Base-by-base conservation (phyloP, 2,329 filamentous ascomycete species). In the Penicillium sclerotiorum region DNA sequence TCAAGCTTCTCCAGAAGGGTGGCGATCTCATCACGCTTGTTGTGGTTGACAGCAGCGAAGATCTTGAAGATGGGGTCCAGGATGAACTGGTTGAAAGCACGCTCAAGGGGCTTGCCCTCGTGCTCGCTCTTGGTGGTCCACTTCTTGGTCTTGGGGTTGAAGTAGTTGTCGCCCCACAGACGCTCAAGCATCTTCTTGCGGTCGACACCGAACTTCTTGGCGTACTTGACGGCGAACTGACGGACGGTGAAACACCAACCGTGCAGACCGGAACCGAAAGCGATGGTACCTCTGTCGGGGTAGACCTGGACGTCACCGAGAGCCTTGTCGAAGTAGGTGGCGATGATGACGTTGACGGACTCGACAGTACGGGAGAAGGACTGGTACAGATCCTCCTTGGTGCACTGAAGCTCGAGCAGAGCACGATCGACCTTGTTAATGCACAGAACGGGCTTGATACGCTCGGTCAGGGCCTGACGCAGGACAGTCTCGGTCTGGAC, bases 341-440 rank as follows among this genome's bases (percentile, higher is more conserved):
- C 89, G 80, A 99, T 97, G 78, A 97, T 90, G 82, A 99, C 94
- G 85, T 99, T 99, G 77, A 99, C 94, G 72, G 93, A 97, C 87
- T 99, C 94, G 72, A 99, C 92, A 76, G 94, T 96, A 87, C 93
- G 89, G 61, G 90, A 92, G 88, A 99, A 99, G 76, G 93, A 96
- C 84, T 97, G 93, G 87, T 96, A 99, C 65, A 99, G 82, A 74
- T 99, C 94, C 82, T 99, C 94, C 87, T 97, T 96, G 79, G 85
- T 87, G 73, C 96, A 87, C 83, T 99, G 94, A 61, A 99, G 87
- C 82, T 99, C 94, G 76, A 99, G 91, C 73, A 99, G 90, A 80
- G 94, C 92, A 81, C 94, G 93, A 76, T 99, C 94, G 78, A 99
- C 94, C 89, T 99, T 99, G 91, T 99, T 99, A 86, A 99, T 96